Conservation (phyloP, 1,139 yeast species). For the Pichia sp. region DNA sequence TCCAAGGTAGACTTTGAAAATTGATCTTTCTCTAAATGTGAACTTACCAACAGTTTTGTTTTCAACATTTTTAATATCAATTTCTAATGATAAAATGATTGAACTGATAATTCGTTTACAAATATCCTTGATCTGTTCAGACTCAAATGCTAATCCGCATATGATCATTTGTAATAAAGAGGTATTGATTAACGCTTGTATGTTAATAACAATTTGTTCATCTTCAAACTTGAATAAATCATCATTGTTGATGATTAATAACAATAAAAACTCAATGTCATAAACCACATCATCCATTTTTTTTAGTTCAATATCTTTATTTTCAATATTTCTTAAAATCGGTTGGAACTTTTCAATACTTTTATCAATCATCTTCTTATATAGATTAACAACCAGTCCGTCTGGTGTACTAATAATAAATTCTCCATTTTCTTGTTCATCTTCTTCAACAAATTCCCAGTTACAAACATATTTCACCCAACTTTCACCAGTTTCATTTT, state of each 20-base stretch:
- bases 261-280: slow-evolving; percentile 56
- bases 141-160: slow-evolving; percentile 37
- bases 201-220: slow-evolving; percentile 35
- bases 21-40: slow-evolving; percentile 50
- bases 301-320: slow-evolving; percentile 7
- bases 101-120: slow-evolving; percentile 21
- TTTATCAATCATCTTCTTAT: slow-evolving; percentile 44
- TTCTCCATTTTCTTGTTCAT: slow-evolving; percentile 31
- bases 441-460: slow-evolving; percentile 59
- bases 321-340: slow-evolving; percentile 18
- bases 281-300: slow-evolving; percentile 30
- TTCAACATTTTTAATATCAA: slow-evolving; percentile 15
- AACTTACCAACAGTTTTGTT: background rate
- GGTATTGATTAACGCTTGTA: slow-evolving; percentile 54
- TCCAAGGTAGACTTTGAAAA: slow-evolving; percentile 53
- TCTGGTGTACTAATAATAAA: slow-evolving; percentile 36
- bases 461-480: slow-evolving; percentile 57
- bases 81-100: slow-evolving; percentile 19
- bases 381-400: slow-evolving; percentile 50
- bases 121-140: slow-evolving; percentile 16
- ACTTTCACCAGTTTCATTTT: slow-evolving; percentile 40
- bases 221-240: slow-evolving; percentile 44
- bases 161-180: slow-evolving; percentile 53
- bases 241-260: slow-evolving; percentile 53
- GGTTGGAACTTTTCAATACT: slow-evolving; percentile 37